Conservation (phyloP, 768 basidiomycete species). For the Pulveroboletus sp. region DNA sequence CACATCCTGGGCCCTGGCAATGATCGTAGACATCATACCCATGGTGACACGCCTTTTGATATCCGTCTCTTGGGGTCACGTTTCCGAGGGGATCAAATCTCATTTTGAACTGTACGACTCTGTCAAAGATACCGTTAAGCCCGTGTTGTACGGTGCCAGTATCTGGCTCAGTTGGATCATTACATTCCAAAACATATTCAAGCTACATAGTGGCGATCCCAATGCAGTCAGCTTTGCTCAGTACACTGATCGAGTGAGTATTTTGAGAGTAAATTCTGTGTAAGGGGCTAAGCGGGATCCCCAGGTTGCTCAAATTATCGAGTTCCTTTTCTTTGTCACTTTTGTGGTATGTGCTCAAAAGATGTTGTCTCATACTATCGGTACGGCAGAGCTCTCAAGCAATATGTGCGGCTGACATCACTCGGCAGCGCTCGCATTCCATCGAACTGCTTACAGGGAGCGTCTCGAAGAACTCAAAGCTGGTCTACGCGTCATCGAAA, state of each 20-base stretch:
- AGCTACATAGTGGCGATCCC: slow-evolving; percentile 44
- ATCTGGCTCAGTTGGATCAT: slow-evolving; percentile 74
- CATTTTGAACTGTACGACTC: slow-evolving; percentile 67
- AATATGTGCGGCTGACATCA: not conserved
- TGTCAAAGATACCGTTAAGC: slow-evolving; percentile 66
- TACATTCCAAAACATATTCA: slow-evolving; percentile 64
- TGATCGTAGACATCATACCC: slow-evolving; percentile 68
- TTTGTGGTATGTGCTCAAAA: slow-evolving; percentile 59
- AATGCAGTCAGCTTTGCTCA: slow-evolving; percentile 45
- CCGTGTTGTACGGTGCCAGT: slow-evolving; percentile 66
- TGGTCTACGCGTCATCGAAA: slow-evolving; percentile 59
- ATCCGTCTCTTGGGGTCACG: slow-evolving; percentile 66
- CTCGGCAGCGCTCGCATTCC: slow-evolving; percentile 61
- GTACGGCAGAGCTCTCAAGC: slow-evolving; percentile 19
- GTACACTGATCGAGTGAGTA: slow-evolving; percentile 57
- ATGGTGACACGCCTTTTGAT: slow-evolving; percentile 49
- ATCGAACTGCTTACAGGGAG: slow-evolving; percentile 72
- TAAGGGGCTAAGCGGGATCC: not conserved
- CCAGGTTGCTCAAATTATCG: slow-evolving; percentile 58
- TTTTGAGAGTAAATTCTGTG: not conserved
- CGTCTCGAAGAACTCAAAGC: slow-evolving; percentile 56
- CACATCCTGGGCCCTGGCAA: slow-evolving; percentile 75
- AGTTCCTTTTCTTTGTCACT: slow-evolving; percentile 74
- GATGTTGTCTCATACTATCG: slow-evolving; percentile 67
- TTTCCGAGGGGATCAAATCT: slow-evolving; percentile 64